Base-by-base conservation (phyloP, 352 stramenopile species). In the Pythium sukuiense region DNA sequence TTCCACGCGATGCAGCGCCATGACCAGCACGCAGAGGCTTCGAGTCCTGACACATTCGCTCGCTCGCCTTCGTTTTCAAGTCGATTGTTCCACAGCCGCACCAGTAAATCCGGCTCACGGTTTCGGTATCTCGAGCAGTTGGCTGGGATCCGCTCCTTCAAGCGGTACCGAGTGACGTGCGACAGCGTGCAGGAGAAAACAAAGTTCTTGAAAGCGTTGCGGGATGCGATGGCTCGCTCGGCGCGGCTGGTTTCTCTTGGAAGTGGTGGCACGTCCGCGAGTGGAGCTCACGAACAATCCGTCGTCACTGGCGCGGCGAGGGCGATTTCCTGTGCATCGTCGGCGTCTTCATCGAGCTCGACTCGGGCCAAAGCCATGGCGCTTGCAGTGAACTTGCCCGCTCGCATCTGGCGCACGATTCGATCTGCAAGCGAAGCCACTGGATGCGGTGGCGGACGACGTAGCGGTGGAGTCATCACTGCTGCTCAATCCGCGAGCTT, bases 101-200 rank as follows among this genome's bases (percentile, higher is more conserved):
- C 20, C 16, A 71, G 65, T 45, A 62, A 63, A n/a, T 55, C 64
- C 8, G 46, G 66, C 43, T 70, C 56, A 14, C 50, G 60, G 20
- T 72, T 74, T 49, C 29, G 60, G 12, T 53, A 63, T 26, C 67
- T 68, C 29, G 69, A 83, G 41, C 59, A 71, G 16, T 52, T 69
- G 30, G 26, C 69, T 12, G 53, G 52, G 0, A 29, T 76, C 18
- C 76, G 79, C 12, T 66, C 73, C 6, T 55, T 71, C 16, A 78
- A 78, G n/a, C 75, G 77, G 35, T 88, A 85, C 59, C 65, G 80
- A 4, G 67, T 88, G 3, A 70, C 68, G 57, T 88, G 76, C 55
- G 75, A 83, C 45, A 76, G 54, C 12, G 68, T 70, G 11, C 55
- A 75, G 24, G 68, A 70, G 14, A 81, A 80, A 48, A 57, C 18